Evolutionary conservation across 768 basidiomycete species (phyloP), one percentile per base, ranked within the genome.

Genomic region (Sarcodon sp.): DNA sequence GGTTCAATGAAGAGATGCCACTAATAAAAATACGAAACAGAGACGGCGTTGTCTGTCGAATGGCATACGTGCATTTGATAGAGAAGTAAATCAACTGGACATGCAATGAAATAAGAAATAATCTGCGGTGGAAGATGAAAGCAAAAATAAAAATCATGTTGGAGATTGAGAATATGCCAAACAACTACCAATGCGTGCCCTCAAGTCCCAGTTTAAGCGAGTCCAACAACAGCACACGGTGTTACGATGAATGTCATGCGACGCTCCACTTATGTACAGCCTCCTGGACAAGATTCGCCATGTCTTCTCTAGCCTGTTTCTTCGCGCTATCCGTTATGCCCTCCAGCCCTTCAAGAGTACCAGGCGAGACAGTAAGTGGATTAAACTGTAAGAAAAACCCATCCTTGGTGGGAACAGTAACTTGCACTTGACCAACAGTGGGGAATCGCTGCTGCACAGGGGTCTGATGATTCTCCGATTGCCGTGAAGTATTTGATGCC

Each of bases 371-470:
- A 50, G 72, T 70, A 38, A 93, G 66, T 7, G 90, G 89, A 54
- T 94, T 84, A 56, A 94, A 91, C 59, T 83, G 80, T 21, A 94
- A 70, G n/a, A 84, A 62, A 54, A 83, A 79, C 0, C 90, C 90
- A 54, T 90, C 87, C 36, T 72, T 77, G 0, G 81, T 88, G 4
- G 85, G 79, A n/a, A 91, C 80, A 1, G 83, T 77, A 10, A 88
- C 79, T 33, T 53, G 51, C 52, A 44, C 49, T 3, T 38, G 31
- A 39, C 37, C 21, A 54, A 44, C 11, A 48, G 21, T 6, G 43
- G 34, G n/a, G 47, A 35, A 18, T 47, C 44, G 43, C 31, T 11
- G 50, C 47, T 10, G 51, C 33, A n/a, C 38, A 46, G 9, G 48
- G 39, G 32, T 53, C 35, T 33, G 54, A 45, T 34, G 49, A 31